Base-by-base conservation (phyloP, 1,284 basidiomycete genomes). In the Moesziomyces globuligerus region DNA sequence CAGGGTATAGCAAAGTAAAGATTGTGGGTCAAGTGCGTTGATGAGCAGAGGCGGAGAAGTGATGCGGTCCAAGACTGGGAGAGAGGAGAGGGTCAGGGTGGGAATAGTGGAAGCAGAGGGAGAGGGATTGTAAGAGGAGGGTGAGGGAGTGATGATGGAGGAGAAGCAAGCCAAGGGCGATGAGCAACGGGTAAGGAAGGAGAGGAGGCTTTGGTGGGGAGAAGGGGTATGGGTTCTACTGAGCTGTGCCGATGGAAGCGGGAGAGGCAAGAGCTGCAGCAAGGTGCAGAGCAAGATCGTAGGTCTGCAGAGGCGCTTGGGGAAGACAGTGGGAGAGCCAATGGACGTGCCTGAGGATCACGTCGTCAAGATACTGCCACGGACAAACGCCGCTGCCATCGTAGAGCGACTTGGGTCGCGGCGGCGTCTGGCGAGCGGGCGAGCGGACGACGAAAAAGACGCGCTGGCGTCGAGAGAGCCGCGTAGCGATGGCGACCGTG, bases 241-340 rank as follows among this genome's bases (percentile, higher is more conserved):
- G 29, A 4, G 21, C 24, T n/a, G 29, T 4, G 7, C 18, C 29
- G 43, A 25, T 25, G 26, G 38, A 8, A 49, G 21, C 37, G 38
- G 48, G 18, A 17, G 29, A 49, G 28, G 32, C 57, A 54, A 37
- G 45, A 13, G 34, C 36, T 46, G 51, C 49, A 29, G 29, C 17
- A 18, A 11, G 28, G 32, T 54, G 44, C 42, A 44, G 37, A 15
- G 24, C 21, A 36, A 36, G 43, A 45, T 40, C 43, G 41, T 46
- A 29, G 20, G 18, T 40, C 23, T 34, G 50, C 43, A 45, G 50
- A 13, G 15, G 32, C n/a, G 48, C n/a, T 21, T 7, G 28, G 24
- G 42, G 28, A 38, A 23, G 57, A 26, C 24, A 18, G 15, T 13
- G 23, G n/a, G 20, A 38, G 28, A 21, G 51, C 51, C 51, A 45